Base-by-base conservation (phyloP, 2,329 filamentous ascomycete species). In the Lasiodiplodia gonubiensis region DNA sequence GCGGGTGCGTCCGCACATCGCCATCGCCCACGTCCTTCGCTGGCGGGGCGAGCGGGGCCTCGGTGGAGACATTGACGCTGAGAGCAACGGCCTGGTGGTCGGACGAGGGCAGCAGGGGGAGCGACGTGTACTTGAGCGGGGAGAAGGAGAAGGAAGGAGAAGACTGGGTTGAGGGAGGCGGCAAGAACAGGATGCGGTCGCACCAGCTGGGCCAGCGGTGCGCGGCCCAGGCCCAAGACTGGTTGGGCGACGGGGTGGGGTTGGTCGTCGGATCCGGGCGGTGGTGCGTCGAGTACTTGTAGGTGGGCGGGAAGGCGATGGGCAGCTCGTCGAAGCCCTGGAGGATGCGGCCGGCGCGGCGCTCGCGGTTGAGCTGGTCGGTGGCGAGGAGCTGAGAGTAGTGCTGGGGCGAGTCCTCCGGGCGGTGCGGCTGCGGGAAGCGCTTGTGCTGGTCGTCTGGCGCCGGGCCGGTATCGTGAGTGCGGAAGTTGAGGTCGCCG, bases 401-500 rank as follows among this genome's bases (percentile, higher is more conserved):
- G 79, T 94, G 88, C 52, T 86, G 79, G 7, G 87, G 86, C 25
- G 86, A 83, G 14, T 75, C 73, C 3, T 79, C 72, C 30, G 81
- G 68, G 74, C 85, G 76, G 80, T 85, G 73, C 75, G 84, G 82
- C 77, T 90, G 78, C 72, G 95, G 86, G 86, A 93, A 92, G 4
- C 78, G 78, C 18, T 76, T 77, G 6, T 80, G 60, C 73, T 83
- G 75, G 61, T 92, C 89, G 2, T 83, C 80, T 0, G 86, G 81
- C 0, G 83, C 81, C 0, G 94, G 93, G 0, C 85, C 82, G 0
- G 84, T 85, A 69, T 89, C 86, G 8, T 89, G 88, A 21, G 94
- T 96, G 71, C 95, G 91, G 80, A 99, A 99, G 83, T 99, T 99
- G 69, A 99, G 86, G 78, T 99, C 95, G 27, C 95, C 95, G 0